These are phyloP conservation scores for Imleria badia DNA, from an alignment of 768 basidiomycete species.

Conservation along the genomic window DNA sequence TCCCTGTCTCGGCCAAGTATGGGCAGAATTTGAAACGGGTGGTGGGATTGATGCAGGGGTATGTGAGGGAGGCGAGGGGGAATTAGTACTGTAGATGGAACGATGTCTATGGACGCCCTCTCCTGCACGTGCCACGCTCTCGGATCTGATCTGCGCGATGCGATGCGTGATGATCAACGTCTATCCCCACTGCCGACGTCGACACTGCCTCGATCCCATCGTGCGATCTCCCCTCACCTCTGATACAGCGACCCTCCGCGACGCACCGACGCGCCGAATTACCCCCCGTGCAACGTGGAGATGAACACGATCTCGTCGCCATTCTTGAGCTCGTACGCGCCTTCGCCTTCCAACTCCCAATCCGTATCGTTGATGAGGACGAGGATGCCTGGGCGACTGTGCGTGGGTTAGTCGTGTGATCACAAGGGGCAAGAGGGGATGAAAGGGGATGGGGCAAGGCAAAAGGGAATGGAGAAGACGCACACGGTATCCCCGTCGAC, in stretches of 20 bases:
- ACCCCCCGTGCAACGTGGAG: constrained; percentile 82
- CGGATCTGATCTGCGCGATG: neutral
- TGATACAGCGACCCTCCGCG: no score
- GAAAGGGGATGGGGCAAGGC: no score
- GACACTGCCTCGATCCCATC: neutral
- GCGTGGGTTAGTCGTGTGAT: neutral
- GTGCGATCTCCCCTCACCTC: neutral
- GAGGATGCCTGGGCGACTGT: constrained; percentile 91
- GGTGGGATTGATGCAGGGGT: constrained; percentile 64
- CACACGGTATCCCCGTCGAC: constrained; percentile 86
- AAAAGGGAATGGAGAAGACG: constrained; percentile 18
- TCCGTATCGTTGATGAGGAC: constrained; percentile 97
- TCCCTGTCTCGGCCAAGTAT: constrained; percentile 85
- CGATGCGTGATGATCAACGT: no score
- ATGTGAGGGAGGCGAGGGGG: constrained; percentile 53
- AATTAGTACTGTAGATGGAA: no score
- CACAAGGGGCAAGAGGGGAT: no score
- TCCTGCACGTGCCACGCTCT: no score
- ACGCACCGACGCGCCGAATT: neutral
- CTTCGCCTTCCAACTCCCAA: constrained; percentile 97
- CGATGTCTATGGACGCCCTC: no score
- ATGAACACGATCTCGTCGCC: constrained; percentile 95
- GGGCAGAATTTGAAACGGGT: constrained; percentile 75
- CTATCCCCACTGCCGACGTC: no score
- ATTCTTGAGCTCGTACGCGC: constrained; percentile 73